Percentiles rank a stretch among this genome's conserved stretches.
Conservation (phyloP, 495 filamentous ascomycete species). For the Cairneyella variabilis region DNA sequence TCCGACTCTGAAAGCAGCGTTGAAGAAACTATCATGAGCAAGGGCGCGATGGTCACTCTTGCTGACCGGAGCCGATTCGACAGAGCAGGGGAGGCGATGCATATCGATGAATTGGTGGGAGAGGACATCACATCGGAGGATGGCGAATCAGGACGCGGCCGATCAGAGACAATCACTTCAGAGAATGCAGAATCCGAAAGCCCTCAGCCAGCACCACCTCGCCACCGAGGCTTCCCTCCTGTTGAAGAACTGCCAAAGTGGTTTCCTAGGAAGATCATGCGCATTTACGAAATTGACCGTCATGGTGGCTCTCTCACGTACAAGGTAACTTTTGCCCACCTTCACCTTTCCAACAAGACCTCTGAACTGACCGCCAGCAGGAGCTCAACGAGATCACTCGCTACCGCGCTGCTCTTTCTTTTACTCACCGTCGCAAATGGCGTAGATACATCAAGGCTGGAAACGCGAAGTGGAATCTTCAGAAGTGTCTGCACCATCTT, state of each 20-base stretch:
- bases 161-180: too few species aligned
- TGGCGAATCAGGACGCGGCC: too few species aligned
- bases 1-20: too few species aligned
- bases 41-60: too few species aligned
- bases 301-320: slow-evolving; percentile 7
- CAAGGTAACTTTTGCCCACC: slow-evolving; percentile 2
- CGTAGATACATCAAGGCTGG: slow-evolving; percentile 8
- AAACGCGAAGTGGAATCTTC: background rate
- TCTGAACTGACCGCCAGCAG: background rate
- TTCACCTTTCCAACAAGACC: background rate
- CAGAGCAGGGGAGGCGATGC: too few species aligned
- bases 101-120: too few species aligned
- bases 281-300: slow-evolving; percentile 1
- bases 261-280: slow-evolving; percentile 12
- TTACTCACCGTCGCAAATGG: slow-evolving; percentile 10
- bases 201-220: background rate
- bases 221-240: background rate
- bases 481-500: background rate
- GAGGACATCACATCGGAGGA: too few species aligned
- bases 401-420: slow-evolving; percentile 6
- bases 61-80: too few species aligned
- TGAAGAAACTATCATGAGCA: too few species aligned
- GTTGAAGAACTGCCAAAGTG: slow-evolving; percentile 4
- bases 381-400: slow-evolving; percentile 13
- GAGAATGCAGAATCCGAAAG: too few species aligned